Evolutionary conservation across 192 early-diverging fungal species (phyloP), one percentile per base, ranked within the genome.

Genomic region (Umbelopsis sp.): DNA sequence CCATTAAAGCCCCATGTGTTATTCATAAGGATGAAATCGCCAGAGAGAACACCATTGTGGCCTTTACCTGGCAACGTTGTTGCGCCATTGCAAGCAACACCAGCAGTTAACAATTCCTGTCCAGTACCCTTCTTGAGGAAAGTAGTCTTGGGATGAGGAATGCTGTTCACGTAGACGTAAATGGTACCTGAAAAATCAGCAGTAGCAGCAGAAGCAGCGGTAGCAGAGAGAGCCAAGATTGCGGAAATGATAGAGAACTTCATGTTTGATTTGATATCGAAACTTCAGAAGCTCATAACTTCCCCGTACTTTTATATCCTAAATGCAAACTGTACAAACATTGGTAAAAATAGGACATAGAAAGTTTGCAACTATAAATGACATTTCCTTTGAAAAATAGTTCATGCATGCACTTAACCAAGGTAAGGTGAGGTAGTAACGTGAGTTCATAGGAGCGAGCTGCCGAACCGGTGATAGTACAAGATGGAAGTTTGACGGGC

Each of bases 1-100:
- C 70, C 68, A 45, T 76, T 76, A 49, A 76, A 76, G 24, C 49
- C 74, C 74, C 74, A 76, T 66, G 71, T 69, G 70, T 76, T 76
- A 26, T 71, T 54, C 2, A 76, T 54, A 16, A 65, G 45, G 34
- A 65, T 76, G 54, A 76, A 76, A 17, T 21, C 45, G 41, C 69
- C 74, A 36, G 29, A 16, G 34, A 76, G 74, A 45, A 65, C 74
- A 66, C 59, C 74, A n/a, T n/a, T n/a, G n/a, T n/a, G n/a, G 10
- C 49, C 50, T 10, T 65, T 70, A 9, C 45, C 74, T 52, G 69
- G 69, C 22, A 76, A 66, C 17, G 74, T 76, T 16, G 44, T 17
- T 8, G 10, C n/a, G 29, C 45, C 62, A 3, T 66, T 71, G 47
- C 74, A 76, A 53, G 69, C 74, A 32, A 12, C 69, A 21, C 74